Evolutionary conservation across 169 alveolate species (phyloP).

Genomic region (Cryptosporidium baileyi): DNA sequence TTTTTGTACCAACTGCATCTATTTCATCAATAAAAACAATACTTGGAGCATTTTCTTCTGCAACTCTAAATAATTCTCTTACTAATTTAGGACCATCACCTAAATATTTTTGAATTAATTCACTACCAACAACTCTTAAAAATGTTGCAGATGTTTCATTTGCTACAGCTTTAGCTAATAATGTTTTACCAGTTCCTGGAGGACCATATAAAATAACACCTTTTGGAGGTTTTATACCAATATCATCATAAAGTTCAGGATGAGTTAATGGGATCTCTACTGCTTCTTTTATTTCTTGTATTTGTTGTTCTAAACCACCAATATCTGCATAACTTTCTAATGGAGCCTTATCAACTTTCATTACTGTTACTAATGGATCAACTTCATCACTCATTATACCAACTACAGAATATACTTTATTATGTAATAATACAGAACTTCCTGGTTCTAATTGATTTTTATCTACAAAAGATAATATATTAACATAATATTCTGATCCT

Average conservation of each 20-base stretch:
- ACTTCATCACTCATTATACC: constrained; percentile 98
- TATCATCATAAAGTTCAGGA: constrained; percentile 99
- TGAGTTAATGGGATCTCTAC: constrained; percentile 98
- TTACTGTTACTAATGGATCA: constrained; percentile 95
- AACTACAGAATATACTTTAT: constrained; percentile 92
- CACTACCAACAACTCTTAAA: constrained; percentile 98
- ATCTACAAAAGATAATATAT: constrained; percentile 97
- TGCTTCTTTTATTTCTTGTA: constrained; percentile 92
- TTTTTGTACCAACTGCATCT: constrained; percentile 98
- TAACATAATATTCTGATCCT: constrained; percentile 98
- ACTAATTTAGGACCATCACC: constrained; percentile 99
- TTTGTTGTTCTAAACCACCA: constrained; percentile 99
- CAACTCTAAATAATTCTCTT: constrained; percentile 98
- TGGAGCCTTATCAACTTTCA: constrained; percentile 99
- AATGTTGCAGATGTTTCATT: constrained; percentile 99
- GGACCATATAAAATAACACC: constrained; percentile 92
- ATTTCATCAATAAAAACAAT: constrained; percentile 99
- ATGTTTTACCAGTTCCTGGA: constrained; percentile 95
- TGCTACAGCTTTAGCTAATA: constrained; percentile 95
- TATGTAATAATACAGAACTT: constrained; percentile 94
- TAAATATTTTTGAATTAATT: constrained; percentile 96
- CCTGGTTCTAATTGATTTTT: constrained; percentile 98
- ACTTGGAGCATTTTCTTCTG: constrained; percentile 99
- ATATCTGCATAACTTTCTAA: constrained; percentile 99
- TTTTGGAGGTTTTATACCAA: constrained; percentile 96